These are phyloP conservation scores for Dichomitus squalens DNA, from an alignment of 1,284 basidiomycete species.

Conservation along the genomic window DNA sequence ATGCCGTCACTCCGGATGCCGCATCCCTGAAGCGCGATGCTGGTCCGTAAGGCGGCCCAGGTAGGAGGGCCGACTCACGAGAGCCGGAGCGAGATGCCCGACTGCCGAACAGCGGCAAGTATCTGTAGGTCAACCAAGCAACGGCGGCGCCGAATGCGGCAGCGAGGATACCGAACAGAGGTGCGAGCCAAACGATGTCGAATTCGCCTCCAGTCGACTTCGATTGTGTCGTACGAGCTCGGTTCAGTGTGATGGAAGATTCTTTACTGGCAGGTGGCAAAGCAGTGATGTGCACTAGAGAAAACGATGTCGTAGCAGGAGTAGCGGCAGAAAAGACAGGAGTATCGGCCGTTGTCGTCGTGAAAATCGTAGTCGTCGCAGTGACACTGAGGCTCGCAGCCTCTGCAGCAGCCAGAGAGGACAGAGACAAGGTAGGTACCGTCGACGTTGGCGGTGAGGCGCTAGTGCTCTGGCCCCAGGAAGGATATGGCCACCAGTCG, in stretches of 20 bases:
- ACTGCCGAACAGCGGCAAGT: conserved; percentile 13
- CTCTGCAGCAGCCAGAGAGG: not conserved
- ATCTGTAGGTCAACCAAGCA: conserved; percentile 30
- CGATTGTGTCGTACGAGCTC: conserved; percentile 14
- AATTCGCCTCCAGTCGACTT: conserved; percentile 19
- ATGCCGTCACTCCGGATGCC: not conserved
- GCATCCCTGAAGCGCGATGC: conserved; percentile 17
- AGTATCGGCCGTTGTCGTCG: conserved; percentile 1
- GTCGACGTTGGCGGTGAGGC: not conserved
- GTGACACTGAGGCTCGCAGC: not conserved
- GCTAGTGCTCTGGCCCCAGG: conserved; percentile 9
- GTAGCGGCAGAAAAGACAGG: not conserved
- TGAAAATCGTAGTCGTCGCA: not conserved
- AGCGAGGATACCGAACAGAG: conserved; percentile 43
- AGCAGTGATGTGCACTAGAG: conserved; percentile 38
- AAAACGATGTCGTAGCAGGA: conserved; percentile 6
- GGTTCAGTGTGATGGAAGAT: conserved; percentile 28
- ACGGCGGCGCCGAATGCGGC: conserved; percentile 36
- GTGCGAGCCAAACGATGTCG: conserved; percentile 41
- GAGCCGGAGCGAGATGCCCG: not conserved
- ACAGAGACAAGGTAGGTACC: not conserved
- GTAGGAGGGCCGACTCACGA: conserved; percentile 27
- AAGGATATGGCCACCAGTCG: conserved; percentile 30
- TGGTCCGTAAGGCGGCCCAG: conserved; percentile 43
- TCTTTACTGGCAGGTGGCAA: conserved; percentile 39